These are phyloP conservation scores for Mortierella sp. DNA, from an alignment of 371 early-diverging fungal genomes.

Conservation along the genomic window DNA sequence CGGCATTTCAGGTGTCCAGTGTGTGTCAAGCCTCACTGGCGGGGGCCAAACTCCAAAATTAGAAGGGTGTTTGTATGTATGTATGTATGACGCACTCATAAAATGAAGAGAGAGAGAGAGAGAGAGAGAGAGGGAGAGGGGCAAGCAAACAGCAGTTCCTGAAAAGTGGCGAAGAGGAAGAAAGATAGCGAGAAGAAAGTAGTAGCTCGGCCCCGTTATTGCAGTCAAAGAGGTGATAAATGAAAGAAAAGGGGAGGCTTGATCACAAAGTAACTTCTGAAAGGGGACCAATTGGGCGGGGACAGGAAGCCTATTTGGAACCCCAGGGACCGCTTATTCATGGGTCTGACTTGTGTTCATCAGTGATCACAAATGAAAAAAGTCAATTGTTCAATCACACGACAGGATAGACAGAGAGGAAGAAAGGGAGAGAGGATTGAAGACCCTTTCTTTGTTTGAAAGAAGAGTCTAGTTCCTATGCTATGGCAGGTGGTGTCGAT, in stretches of 20 bases:
- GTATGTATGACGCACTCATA: neutral
- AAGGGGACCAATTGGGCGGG: neutral
- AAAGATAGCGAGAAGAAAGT: too few relatives aligned
- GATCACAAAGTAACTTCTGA: neutral
- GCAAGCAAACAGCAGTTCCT: neutral
- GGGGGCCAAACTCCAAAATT: slow-evolving; percentile 13
- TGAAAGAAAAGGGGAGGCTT: neutral
- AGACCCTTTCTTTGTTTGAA: neutral
- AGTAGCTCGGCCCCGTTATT: too few relatives aligned
- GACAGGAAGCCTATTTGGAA: neutral
- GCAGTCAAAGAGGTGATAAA: neutral
- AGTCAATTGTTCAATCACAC: too few relatives aligned
- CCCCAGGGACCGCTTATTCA: neutral
- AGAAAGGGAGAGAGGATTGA: neutral
- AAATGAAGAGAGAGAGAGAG: neutral
- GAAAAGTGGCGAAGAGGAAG: neutral
- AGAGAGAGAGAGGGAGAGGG: too few relatives aligned
- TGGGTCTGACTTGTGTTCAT: neutral
- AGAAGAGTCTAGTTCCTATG: neutral
- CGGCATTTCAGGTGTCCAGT: neutral
- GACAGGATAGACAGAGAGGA: neutral
- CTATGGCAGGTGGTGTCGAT: neutral
- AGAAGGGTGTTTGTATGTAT: neutral
- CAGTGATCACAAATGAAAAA: neutral
- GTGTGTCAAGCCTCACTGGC: neutral